Evolutionary conservation across 2,329 filamentous ascomycete genomes (phyloP), one percentile per base, ranked within the genome.

Genomic region (Septoria linicola): DNA sequence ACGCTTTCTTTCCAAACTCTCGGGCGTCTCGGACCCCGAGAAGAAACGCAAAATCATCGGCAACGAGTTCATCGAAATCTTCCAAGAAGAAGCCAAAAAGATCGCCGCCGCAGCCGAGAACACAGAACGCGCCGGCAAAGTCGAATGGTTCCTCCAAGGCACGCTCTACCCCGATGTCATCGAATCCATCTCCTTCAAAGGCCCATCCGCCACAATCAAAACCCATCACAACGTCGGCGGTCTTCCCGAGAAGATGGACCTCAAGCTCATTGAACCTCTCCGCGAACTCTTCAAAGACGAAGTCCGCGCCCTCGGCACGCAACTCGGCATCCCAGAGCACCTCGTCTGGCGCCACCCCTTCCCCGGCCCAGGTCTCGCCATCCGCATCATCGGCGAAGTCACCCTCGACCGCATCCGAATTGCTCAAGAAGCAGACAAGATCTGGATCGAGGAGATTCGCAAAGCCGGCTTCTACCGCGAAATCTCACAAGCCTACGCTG

Each of bases 41-140:
- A 81, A 81, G 67, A 96, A 96, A 79, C 80, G 91, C 49, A 96
- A 95, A 74, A 84, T 96, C 63, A 96, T 96, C 55, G 91, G 90
- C 49, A 81, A 78, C 57, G 88, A 81, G 17, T 88, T 90, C 69
- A 89, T 90, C 59, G 86, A 90, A 61, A 73, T 95, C 21, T 96
- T 96, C 71, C 85, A 96, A 70, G 76, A 84, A 53, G 85, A 90
- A 68, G 90, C 88, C 20, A 80, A 80, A 63, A 77, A 81, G 61
- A 91, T 95, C 41, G 88, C 89, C 57, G 80, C 80, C 49, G 82
- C 78, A 21, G 87, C 87, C 0, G 80, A 83, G 57, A 77, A 85
- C 65, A 84, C 85, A 0, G 70, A 77, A 1, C 77, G 79, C 47
- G 83, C 83, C n/a, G 88, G 87, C 27, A 84, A 86, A 63, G 86